Conservation (phyloP, 31 red algal species). For the Porphyra umbilicalis region DNA sequence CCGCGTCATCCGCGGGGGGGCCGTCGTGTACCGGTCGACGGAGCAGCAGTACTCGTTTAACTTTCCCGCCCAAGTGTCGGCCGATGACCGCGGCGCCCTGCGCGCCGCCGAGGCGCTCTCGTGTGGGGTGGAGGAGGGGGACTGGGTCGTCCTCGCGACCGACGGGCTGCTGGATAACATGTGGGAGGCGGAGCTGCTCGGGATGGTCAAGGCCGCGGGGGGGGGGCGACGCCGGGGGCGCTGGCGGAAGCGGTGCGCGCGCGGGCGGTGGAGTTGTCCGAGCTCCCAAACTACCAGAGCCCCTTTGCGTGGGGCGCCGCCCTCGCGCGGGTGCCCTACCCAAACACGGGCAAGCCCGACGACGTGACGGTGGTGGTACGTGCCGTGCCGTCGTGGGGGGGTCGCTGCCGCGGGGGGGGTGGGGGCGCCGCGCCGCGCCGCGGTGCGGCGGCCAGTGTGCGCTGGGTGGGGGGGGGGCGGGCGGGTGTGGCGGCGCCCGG, state of each 20-base stretch:
- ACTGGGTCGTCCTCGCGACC: conserved; percentile 74
- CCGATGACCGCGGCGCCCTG: conserved; percentile 45
- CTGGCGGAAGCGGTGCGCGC: conserved; percentile 35
- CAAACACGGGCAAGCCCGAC: conserved; percentile 73
- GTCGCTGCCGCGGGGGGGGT: not conserved
- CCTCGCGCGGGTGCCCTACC: conserved; percentile 51
- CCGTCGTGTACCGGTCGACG: conserved; percentile 51
- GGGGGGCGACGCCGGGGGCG: conserved; percentile 26
- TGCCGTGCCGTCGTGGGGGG: not conserved
- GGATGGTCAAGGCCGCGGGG: conserved; percentile 1
- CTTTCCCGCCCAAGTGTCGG: conserved; percentile 86
- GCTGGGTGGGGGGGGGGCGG: not conserved
- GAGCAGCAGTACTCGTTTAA: conserved; percentile 98
- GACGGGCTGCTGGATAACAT: conserved; percentile 95
- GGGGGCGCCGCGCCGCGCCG: not conserved
- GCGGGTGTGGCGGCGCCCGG: too few species aligned
- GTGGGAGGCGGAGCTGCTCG: conserved; percentile 52
- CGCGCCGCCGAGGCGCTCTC: conserved; percentile 3
- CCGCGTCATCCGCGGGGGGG: conserved; percentile 36
- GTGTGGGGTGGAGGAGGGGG: conserved; percentile 28
- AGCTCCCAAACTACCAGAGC: not conserved
- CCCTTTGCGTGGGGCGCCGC: conserved; percentile 71
- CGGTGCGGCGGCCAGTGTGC: not conserved
- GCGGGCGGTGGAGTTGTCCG: conserved; percentile 32
- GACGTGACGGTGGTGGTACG: conserved; percentile 88